Evolutionary conservation across 2,329 filamentous ascomycete genomes (phyloP).

Genomic region (Nakataea oryzae): DNA sequence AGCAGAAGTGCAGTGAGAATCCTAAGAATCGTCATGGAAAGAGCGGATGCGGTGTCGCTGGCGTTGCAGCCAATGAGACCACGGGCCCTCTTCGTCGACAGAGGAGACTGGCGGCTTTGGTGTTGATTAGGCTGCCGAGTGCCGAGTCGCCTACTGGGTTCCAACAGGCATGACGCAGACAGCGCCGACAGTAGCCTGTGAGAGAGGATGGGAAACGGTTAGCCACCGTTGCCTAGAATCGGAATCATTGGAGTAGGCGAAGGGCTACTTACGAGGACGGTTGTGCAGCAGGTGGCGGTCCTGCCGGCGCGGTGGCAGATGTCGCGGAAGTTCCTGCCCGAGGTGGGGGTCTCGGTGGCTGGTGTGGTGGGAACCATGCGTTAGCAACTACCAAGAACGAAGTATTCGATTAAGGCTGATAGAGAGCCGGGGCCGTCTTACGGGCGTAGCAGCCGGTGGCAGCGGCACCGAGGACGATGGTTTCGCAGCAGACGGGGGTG

Average conservation of each 20-base stretch:
- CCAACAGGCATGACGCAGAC: too few species aligned
- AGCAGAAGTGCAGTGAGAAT: neutral
- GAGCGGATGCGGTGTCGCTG: neutral
- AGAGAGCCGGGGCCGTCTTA: constrained; percentile 21
- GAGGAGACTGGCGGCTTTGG: too few species aligned
- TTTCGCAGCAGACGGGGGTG: constrained; percentile 47
- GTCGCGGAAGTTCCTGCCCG: constrained; percentile 15
- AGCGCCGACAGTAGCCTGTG: too few species aligned
- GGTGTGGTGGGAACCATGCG: neutral
- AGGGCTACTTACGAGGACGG: constrained; percentile 30
- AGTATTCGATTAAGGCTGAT: neutral
- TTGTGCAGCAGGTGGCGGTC: constrained; percentile 47
- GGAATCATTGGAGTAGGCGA: too few species aligned
- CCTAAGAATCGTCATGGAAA: neutral
- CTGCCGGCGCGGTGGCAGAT: constrained; percentile 38
- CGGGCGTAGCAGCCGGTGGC: constrained; percentile 45
- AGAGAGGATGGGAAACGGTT: too few species aligned
- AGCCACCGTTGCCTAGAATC: too few species aligned
- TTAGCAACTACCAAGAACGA: too few species aligned
- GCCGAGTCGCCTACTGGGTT: too few species aligned
- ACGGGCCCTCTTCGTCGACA: neutral
- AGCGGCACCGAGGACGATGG: constrained; percentile 47
- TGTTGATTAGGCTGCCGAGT: too few species aligned
- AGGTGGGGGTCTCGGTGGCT: constrained; percentile 11
- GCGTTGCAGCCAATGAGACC: neutral